Base-by-base conservation (phyloP, 768 basidiomycete genomes). In the Mrakia hoshinonis region DNA sequence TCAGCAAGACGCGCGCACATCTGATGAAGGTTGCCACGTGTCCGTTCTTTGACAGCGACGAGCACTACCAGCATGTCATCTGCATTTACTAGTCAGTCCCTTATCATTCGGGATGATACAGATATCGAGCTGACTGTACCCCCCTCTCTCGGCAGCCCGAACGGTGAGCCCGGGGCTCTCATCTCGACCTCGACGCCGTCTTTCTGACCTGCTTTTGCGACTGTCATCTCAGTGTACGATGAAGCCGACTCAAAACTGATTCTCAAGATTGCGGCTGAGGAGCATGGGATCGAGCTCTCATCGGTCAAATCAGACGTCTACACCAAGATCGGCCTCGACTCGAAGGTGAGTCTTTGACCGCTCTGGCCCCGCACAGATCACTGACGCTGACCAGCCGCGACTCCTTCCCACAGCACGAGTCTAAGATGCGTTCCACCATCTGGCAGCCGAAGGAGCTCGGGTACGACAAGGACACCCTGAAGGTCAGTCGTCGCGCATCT, bases 391-490 rank as follows among this genome's bases (percentile, higher is more conserved):
- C 22, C 18, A 29, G 29, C n/a, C 20, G 9, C 9, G n/a, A 20
- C 24, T 4, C 48, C 18, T 52, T 29, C 51, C 2, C 13, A 11
- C 1, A 55, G 58, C 58, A 61, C n/a, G 18, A 15, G 22, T 61
- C 58, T 7, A 61, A 61, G 58, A 39, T 61, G 58, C 13, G 58
- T 36, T 61, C 58, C 4, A 61, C 58, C 4, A 61, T 61, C 58
- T 61, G 58, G 58, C 58, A 61, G 36, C 58, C 58, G 7, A 61
- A 61, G 58, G 58, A 61, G 58, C 34, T 61, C 18, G 58, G 58
- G 22, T 22, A 34, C 15, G 58, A 61, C 20, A 61, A 61, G 58
- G 34, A 36, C 11, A 11, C 11, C 18, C 31, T 61, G 18, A 61
- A 61, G 58, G 58, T 61, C 9, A 10, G 58, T 61, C 31, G 36